Conservation (phyloP, 75 land plant genomes). For the Pinus taeda region DNA sequence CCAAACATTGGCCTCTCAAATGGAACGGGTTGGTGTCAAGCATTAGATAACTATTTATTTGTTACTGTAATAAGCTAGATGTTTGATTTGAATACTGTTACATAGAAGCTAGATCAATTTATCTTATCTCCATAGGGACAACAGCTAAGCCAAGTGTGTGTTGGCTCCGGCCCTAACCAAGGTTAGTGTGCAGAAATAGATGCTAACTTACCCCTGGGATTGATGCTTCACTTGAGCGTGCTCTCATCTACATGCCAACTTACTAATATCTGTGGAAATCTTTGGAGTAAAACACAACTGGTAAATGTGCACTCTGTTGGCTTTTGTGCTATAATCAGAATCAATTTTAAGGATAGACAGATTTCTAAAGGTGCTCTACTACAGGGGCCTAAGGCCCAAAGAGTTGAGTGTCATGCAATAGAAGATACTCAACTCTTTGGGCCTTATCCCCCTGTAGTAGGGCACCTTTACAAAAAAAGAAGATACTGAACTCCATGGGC, state of each 20-base stretch:
- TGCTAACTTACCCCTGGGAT: slow-evolving; percentile 92
- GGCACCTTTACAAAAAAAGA: too few relatives aligned
- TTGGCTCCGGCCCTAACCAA: slow-evolving; percentile 23
- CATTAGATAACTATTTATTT: not conserved
- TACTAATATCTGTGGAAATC: slow-evolving; percentile 96
- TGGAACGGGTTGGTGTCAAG: slow-evolving; percentile 68
- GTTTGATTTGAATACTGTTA: not conserved
- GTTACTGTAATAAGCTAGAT: not conserved
- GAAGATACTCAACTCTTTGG: too few relatives aligned
- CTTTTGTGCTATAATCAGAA: not conserved
- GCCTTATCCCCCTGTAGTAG: too few relatives aligned
- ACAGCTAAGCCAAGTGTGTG: not conserved
- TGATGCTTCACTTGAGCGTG: slow-evolving; percentile 97
- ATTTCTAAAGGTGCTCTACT: not conserved
- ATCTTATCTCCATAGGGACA: not conserved
- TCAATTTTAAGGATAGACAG: not conserved
- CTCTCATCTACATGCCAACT: slow-evolving; percentile 96
- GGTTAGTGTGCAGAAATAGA: slow-evolving; percentile 91
- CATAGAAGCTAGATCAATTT: not conserved
- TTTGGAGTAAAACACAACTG: slow-evolving; percentile 95
- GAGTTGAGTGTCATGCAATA: slow-evolving; percentile 63
- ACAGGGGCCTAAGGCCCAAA: slow-evolving; percentile 93
- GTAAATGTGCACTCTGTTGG: slow-evolving; percentile 32
- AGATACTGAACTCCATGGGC: slow-evolving; percentile 25
- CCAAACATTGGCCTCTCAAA: slow-evolving; percentile 55